Base-by-base conservation (phyloP, 148 eudicot species). In the Chenopodium formosanum region DNA sequence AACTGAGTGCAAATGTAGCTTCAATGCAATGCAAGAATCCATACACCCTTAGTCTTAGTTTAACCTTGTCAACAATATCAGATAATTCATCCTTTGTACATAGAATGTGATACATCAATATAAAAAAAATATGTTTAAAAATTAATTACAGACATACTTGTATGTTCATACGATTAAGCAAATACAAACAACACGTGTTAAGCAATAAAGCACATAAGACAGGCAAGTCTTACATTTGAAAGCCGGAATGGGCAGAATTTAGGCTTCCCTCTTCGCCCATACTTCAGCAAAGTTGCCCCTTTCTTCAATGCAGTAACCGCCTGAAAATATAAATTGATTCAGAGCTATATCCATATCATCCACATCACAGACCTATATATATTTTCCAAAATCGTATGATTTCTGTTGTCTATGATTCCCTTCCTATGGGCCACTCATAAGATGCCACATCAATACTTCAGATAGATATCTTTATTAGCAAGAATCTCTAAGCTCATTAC, bases 251-350 rank as follows among this genome's bases (percentile, higher is more conserved):
- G 94, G 81, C 94, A 91, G 82, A 91, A 90, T 78, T 93, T 93
- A 3, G 94, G 97, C 82, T 91, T 93, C 75, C 97, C 97, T 83
- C 95, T 90, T 87, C 97, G 90, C 79, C 97, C 95, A 84, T 93
- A 93, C 82, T 93, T 93, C 70, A 93, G 90, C 84, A 93, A 88
- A 79, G 82, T 78, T 47, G 95, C 95, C 47, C 97, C 97, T 86
- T 92, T 93, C 90, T 93, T 93, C 75, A 91, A 89, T 77, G 97
- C 95, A 78, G 92, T 93, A 78, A 93, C 86, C 27, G 95, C 97
- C 97, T 91, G 92, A 50, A 70, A 62, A 63, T 62, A 34, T 6
- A 40, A 40, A 40, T 40, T 5, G 5, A 40, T 40, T 40, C 44
- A 1, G 44, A 40, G 44, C 44, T 40, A 40, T 40, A 40, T 40